Evolutionary conservation across 768 basidiomycete genomes (phyloP).

Genomic region (Hericium coralloides): DNA sequence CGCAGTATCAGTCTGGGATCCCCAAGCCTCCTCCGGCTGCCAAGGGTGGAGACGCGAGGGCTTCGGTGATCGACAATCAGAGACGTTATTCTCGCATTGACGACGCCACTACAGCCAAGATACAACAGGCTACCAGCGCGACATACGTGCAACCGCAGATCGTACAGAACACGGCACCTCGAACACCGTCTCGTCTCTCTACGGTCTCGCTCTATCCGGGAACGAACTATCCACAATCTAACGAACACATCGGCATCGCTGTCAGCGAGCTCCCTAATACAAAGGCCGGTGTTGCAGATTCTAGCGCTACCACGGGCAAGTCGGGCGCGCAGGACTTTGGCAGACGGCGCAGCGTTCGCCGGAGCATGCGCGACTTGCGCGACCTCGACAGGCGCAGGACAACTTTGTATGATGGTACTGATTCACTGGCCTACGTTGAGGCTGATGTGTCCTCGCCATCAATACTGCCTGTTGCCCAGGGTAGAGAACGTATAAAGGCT

Average conservation of each 20-base stretch:
- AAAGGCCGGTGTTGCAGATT: background rate
- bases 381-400: conserved; percentile 8
- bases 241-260: conserved; percentile 14
- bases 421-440: conserved; percentile 9
- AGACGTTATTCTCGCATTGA: conserved; percentile 6
- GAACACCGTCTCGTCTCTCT: conserved; percentile 11
- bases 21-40: conserved; percentile 4
- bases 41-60: background rate
- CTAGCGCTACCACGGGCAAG: background rate
- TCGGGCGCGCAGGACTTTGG: background rate
- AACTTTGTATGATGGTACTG: conserved; percentile 9
- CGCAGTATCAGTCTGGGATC: conserved; percentile 22
- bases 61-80: background rate
- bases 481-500: conserved; percentile 60
- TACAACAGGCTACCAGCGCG: conserved; percentile 4
- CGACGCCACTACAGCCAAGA: background rate
- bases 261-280: conserved; percentile 7
- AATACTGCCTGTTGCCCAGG: conserved; percentile 20
- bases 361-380: conserved; percentile 3
- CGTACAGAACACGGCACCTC: background rate
- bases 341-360: conserved; percentile 8
- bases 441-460: conserved; percentile 15
- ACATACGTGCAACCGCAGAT: conserved; percentile 1
- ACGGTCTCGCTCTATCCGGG: conserved; percentile 9
- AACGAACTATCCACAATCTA: conserved; percentile 4